Evolutionary conservation across 371 early-diverging fungal species (phyloP), one percentile per base, ranked within the genome.

Genomic region (Choanephora cucurbitarum): DNA sequence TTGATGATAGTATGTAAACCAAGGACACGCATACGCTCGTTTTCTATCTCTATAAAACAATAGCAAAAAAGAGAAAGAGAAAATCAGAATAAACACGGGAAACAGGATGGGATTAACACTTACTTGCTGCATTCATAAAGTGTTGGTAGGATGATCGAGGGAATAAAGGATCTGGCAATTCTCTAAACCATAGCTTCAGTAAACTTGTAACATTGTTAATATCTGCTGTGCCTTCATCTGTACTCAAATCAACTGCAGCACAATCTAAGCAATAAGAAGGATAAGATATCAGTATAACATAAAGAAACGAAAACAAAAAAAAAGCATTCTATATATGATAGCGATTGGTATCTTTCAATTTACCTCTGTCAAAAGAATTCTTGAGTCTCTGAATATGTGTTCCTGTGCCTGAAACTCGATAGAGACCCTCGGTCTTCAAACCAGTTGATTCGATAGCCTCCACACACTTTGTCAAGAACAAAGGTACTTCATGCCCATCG

Each of bases 171-270:
- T 93, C 92, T 13, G 96, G 95, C 19, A 97, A 72, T 63, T 95
- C 95, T 31, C 96, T 84, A 70, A 97, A 90, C 81, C 89, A 97
- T 24, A 92, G 74, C 62, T 97, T 96, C n/a, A 97, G 69, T 15
- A 90, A 80, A 33, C 92, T 81, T 15, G 94, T 73, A 9, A 94
- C 75, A 45, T 82, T 88, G 66, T 91, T 89, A 45, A 96, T 82
- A 65, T 94, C 94, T 0, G 75, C 67, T 6, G 69, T 68, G 50
- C 77, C 70, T 5, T 87, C 85, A 33, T 81, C 76, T 21, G 62
- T 52, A 5, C 73, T 65, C 23, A 94, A 56, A 52, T 91, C 82
- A 0, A 89, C 89, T 3, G 80, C 72, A 19, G 73, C 67, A 24
- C 77, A 76, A 54, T 88, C 89, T 84, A 65, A 15, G 11, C n/a